Conservation (phyloP, 352 stramenopile species). For the Thraustochytrium striatum region DNA sequence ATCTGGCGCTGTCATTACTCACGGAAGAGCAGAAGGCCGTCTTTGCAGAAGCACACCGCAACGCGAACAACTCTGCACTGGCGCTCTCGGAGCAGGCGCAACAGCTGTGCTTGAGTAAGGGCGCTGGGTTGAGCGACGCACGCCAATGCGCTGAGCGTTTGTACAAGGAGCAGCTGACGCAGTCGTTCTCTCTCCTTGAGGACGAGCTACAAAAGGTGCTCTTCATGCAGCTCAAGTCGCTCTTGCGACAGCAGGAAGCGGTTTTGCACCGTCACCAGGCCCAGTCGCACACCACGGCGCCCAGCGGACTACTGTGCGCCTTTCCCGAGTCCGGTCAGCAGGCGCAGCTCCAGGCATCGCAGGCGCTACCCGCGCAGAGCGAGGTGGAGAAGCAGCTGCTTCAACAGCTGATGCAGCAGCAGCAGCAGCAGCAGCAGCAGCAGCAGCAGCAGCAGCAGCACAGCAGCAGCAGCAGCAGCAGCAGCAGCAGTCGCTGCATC, state of each 20-base stretch:
- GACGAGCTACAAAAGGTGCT: background rate
- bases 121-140: background rate
- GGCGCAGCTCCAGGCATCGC: background rate
- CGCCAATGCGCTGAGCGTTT: background rate
- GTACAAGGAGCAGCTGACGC: conserved; percentile 3
- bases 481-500: background rate
- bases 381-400: background rate
- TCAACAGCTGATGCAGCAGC: background rate
- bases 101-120: background rate
- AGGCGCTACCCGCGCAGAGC: background rate
- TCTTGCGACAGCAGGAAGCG: background rate
- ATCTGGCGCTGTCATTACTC: conserved; percentile 3
- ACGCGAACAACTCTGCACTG: background rate
- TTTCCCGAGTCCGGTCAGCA: background rate
- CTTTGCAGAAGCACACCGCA: background rate
- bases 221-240: background rate
- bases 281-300: background rate
- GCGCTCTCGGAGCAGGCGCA: background rate
- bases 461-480: background rate
- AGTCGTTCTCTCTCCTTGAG: background rate
- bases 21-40: background rate
- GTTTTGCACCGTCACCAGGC: background rate
- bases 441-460: conserved; percentile 16
- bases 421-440: background rate
- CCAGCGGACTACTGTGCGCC: background rate